Conservation (phyloP, 495 filamentous ascomycete species). For the Neurospora sp. region DNA sequence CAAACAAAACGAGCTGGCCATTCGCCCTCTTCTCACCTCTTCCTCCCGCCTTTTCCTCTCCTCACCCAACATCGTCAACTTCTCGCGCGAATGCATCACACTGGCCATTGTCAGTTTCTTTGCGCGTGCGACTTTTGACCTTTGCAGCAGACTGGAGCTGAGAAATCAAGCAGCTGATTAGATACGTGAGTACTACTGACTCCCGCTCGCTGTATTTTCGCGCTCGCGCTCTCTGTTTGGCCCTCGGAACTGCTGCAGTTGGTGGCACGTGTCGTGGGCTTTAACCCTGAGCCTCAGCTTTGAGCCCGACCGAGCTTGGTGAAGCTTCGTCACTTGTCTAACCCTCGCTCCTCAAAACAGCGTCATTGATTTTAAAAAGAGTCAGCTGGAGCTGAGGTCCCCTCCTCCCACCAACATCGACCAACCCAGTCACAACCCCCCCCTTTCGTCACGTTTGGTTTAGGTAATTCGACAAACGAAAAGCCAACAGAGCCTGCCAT, state of each 20-base stretch:
- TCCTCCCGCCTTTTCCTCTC: not conserved
- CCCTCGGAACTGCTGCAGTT: not conserved
- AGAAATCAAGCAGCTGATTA: not conserved
- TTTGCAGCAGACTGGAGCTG: not conserved
- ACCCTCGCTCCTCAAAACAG: not conserved
- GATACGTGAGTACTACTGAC: not conserved
- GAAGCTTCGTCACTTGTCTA: not conserved
- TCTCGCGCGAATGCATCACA: not conserved
- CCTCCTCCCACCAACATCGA: not conserved
- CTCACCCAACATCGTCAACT: not conserved
- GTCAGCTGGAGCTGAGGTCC: not conserved
- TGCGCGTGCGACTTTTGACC: not conserved
- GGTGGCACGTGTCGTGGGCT: not conserved
- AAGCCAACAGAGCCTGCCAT: not conserved
- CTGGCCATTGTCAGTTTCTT: not conserved
- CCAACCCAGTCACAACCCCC: not conserved
- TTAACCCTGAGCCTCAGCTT: not conserved
- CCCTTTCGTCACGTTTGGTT: not conserved
- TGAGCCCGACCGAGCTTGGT: not conserved
- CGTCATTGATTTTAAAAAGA: not conserved
- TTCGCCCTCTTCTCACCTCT: not conserved
- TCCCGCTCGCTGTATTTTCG: not conserved
- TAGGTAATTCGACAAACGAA: not conserved
- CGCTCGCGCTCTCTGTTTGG: not conserved
- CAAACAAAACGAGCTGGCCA: not conserved